Evolutionary conservation across 257 asterid species (phyloP).

Genomic region (Jacaranda mimosifolia): DNA sequence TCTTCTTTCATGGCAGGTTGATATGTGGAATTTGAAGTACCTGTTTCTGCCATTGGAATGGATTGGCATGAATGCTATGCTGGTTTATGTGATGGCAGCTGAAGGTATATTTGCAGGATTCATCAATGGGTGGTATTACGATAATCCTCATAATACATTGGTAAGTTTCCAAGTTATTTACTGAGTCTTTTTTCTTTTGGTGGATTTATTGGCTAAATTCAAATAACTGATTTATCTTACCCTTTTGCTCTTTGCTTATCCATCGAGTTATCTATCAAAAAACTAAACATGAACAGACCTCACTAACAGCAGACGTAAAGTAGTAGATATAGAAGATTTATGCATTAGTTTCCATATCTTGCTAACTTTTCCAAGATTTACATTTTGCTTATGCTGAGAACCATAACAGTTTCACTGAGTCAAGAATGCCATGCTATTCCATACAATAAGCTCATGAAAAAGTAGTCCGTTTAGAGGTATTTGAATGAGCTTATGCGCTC

Average conservation of each 20-base stretch:
- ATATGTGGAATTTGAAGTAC: slow-evolving; percentile 56
- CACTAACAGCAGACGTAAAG: too few species aligned
- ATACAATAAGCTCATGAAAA: too few species aligned
- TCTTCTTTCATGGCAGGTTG: slow-evolving; percentile 51
- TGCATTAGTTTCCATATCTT: too few species aligned
- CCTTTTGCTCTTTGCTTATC: background rate
- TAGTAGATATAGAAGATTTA: too few species aligned
- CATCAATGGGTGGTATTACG: slow-evolving; percentile 82
- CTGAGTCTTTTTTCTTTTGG: too few species aligned
- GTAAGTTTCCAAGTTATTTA: slow-evolving; percentile 41
- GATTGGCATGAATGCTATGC: slow-evolving; percentile 91
- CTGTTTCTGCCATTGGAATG: slow-evolving; percentile 70
- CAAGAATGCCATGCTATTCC: too few species aligned
- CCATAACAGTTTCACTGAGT: too few species aligned
- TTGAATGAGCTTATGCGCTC: too few species aligned
- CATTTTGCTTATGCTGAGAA: too few species aligned
- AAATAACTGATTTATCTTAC: background rate
- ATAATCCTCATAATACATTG: slow-evolving; percentile 71
- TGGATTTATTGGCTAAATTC: background rate
- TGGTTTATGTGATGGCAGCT: slow-evolving; percentile 88
- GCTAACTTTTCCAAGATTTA: too few species aligned
- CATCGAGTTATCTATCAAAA: background rate
- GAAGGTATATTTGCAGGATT: slow-evolving; percentile 78
- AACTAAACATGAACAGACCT: too few species aligned
- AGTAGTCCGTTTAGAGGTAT: too few species aligned